These are phyloP conservation scores for Hymenoscyphus fructigenus DNA, from an alignment of 2,329 filamentous ascomycete species.

Conservation along the genomic window DNA sequence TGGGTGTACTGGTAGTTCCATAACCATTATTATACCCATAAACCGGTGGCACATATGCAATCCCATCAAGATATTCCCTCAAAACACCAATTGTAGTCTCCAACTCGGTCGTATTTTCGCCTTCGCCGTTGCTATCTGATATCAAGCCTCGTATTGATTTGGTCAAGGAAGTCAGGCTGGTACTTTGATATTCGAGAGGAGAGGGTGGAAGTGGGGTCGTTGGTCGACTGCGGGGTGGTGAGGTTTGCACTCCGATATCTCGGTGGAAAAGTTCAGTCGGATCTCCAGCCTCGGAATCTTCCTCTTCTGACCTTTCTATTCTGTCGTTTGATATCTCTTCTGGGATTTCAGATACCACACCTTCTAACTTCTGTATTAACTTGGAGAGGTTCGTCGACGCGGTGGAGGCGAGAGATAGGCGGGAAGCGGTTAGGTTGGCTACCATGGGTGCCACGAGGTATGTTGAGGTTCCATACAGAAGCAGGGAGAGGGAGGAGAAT, in stretches of 20 bases:
- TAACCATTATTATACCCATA: constrained; percentile 32
- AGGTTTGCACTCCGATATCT: constrained; percentile 78
- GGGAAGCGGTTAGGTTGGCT: constrained; percentile 48
- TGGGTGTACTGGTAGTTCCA: constrained; percentile 33
- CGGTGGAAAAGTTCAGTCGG: constrained; percentile 80
- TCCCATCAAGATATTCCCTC: constrained; percentile 62
- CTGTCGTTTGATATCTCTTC: constrained; percentile 23
- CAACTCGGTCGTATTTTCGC: constrained; percentile 25
- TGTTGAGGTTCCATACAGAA: constrained; percentile 70
- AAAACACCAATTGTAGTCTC: constrained; percentile 47
- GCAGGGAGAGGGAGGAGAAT: constrained; percentile 56
- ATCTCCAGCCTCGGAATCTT: constrained; percentile 54
- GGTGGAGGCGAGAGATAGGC: constrained; percentile 52
- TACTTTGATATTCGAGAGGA: constrained; percentile 31
- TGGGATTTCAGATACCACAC: constrained; percentile 63
- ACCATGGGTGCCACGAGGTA: constrained; percentile 64
- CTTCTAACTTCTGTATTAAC: constrained; percentile 51
- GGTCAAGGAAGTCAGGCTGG: constrained; percentile 47
- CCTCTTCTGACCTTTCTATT: constrained; percentile 27
- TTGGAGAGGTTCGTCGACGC: constrained; percentile 48
- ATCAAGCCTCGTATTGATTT: constrained; percentile 52
- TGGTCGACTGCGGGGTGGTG: constrained; percentile 42
- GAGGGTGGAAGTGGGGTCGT: constrained; percentile 1
- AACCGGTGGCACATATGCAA: constrained; percentile 48
- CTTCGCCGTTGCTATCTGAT: constrained; percentile 39